Percentiles rank a stretch among this genome's conserved stretches.
Evolutionary conservation across 108 stramenopile genomes (phyloP).

Genomic region (Nannochloropsis gaditana): DNA sequence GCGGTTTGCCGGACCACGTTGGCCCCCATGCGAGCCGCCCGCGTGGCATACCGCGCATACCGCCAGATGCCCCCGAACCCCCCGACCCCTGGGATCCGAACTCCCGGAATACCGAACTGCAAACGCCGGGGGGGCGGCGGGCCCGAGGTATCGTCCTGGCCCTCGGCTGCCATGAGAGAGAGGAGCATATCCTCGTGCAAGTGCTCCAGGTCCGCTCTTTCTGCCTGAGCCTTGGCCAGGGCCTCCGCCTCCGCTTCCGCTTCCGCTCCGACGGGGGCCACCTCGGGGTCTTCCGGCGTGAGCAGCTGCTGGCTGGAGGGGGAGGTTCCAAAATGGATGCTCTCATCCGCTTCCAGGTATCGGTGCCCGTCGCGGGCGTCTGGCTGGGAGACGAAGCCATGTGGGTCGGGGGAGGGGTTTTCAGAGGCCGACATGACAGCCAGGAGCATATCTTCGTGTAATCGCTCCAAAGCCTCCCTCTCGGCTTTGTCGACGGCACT

Average conservation of each 20-base stretch:
- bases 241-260: too few species aligned
- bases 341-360: too few species aligned
- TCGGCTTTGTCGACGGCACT: background rate
- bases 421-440: background rate
- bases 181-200: slow-evolving; percentile 1
- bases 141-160: too few species aligned
- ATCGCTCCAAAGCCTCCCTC: background rate
- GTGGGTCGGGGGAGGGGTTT: background rate
- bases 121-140: background rate
- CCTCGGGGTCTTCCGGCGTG: too few species aligned
- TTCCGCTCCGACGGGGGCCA: too few species aligned
- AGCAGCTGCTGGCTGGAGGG: too few species aligned
- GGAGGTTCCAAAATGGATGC: too few species aligned
- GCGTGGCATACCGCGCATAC: background rate
- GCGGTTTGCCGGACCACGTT: slow-evolving; percentile 4
- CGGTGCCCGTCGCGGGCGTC: background rate
- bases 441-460: background rate
- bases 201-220: background rate
- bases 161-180: background rate
- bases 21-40: background rate
- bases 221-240: background rate
- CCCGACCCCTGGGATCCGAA: background rate
- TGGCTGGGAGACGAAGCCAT: background rate
- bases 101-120: background rate
- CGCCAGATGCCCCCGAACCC: background rate